Evolutionary conservation across 108 stramenopile genomes (phyloP).

Genomic region (Fistulifera solaris): DNA sequence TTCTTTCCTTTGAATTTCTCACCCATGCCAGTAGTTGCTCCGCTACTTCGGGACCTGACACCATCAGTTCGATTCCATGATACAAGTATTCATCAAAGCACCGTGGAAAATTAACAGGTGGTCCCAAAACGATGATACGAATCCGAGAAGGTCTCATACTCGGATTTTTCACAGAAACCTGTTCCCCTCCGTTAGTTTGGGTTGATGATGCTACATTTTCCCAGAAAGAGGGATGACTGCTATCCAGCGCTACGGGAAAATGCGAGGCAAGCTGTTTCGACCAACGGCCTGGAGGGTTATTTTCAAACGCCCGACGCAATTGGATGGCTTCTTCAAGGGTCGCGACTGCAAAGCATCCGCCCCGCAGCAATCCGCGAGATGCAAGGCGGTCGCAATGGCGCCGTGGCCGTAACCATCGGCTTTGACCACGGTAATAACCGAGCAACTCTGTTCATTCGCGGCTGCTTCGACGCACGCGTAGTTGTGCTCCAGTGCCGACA

Average conservation of each 20-base stretch:
- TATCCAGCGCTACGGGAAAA: neutral
- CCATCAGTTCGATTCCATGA: slow-evolving; percentile 55
- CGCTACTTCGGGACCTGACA: slow-evolving; percentile 52
- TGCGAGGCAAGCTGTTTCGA: slow-evolving; percentile 4
- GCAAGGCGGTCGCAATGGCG: slow-evolving; percentile 40
- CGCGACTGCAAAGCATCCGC: slow-evolving; percentile 67
- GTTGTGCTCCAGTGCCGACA: slow-evolving; percentile 49
- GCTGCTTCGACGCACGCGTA: slow-evolving; percentile 40
- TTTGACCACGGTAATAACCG: slow-evolving; percentile 63
- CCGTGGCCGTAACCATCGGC: slow-evolving; percentile 83
- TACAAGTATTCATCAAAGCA: slow-evolving; percentile 61
- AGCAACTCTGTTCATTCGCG: slow-evolving; percentile 46
- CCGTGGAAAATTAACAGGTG: slow-evolving; percentile 46
- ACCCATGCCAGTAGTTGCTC: slow-evolving; percentile 41
- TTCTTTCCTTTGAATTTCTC: slow-evolving; percentile 31
- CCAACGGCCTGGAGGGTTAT: slow-evolving; percentile 11
- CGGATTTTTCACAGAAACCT: neutral
- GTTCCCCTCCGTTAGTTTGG: neutral
- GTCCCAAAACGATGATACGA: slow-evolving; percentile 52
- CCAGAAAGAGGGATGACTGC: neutral
- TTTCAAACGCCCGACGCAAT: slow-evolving; percentile 34
- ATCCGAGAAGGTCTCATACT: slow-evolving; percentile 20
- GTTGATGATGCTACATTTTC: neutral
- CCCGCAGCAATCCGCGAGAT: slow-evolving; percentile 44
- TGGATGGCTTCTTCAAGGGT: slow-evolving; percentile 47